These are phyloP conservation scores for Ceratocystis ficicola DNA, from an alignment of 2,329 filamentous ascomycete genomes.

Conservation along the genomic window DNA sequence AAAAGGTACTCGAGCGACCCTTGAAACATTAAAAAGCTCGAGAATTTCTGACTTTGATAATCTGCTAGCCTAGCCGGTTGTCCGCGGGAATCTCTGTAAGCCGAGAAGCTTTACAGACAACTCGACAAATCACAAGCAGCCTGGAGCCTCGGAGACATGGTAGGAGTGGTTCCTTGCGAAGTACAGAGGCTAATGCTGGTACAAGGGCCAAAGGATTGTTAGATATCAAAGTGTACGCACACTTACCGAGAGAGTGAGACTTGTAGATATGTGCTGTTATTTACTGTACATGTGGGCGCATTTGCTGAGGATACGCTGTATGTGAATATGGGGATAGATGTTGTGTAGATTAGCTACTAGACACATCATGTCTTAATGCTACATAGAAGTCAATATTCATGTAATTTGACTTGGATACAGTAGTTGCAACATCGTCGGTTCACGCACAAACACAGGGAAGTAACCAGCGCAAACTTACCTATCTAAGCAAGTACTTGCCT, in stretches of 20 bases:
- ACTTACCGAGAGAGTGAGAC: no score
- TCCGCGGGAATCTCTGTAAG: constrained; percentile 1
- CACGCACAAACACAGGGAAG: neutral
- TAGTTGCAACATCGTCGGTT: constrained; percentile 5
- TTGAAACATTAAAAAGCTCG: neutral
- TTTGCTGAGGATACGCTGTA: neutral
- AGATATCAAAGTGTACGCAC: neutral
- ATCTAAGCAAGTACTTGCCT: no score
- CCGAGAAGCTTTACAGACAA: neutral
- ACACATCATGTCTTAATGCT: neutral
- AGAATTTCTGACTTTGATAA: neutral
- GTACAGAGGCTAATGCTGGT: neutral
- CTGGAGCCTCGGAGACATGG: constrained; percentile 6
- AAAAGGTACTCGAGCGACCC: neutral
- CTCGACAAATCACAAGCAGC: neutral
- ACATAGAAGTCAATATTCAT: neutral
- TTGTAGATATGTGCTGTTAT: neutral
- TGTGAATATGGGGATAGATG: neutral
- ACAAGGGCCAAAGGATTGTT: constrained; percentile 1
- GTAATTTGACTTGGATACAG: neutral
- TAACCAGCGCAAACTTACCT: neutral
- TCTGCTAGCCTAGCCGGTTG: neutral
- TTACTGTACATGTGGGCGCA: no score
- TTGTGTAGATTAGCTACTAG: neutral
- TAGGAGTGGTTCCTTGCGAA: constrained; percentile 3